Base-by-base conservation (phyloP, 140 eudicot genomes). In the Oenanthe javanica region DNA sequence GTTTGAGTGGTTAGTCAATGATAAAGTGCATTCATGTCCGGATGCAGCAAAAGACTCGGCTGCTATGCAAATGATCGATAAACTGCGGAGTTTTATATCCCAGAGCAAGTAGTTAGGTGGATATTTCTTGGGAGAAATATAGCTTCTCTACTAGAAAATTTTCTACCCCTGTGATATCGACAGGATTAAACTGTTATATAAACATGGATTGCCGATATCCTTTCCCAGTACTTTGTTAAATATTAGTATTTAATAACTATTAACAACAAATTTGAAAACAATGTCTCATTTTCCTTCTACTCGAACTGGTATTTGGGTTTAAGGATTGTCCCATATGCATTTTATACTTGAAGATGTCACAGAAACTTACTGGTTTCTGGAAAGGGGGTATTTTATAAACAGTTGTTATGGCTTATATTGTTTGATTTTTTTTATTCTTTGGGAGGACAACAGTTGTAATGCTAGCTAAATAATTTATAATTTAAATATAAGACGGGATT, bases 21-120 rank as follows among this genome's bases (percentile, higher is more conserved):
- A 85, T 46, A 87, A 81, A 9, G 4, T 75, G 48, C 76, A 72
- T 67, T 81, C 83, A 75, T 82, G 77, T 85, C 67, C 81, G 63
- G 59, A n/a, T 70, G 89, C 76, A 81, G 91, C 91, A 63, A 85
- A 87, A 79, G 84, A 87, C 81, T 81, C 85, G 19, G 91, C 91
- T 79, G 91, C 91, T 43, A 61, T 77, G n/a, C 76, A 79, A 2
- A 72, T 85, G 86, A 83, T 87, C 38, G 73, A 78, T 13, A 85
- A 84, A 61, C 55, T 87, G 84, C 84, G 84, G 70, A 82, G 79
- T 23, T 77, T 85, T 83, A 82, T 84, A 40, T 4, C 31, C 78
- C 48, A 23, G 48, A 54, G 25, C 71, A 19, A 27, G 31, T 77
- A 77, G 45, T 77, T 77, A 14, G 50, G 43, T 18, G 40, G 11